Percentiles rank a stretch among this genome's conserved stretches.
These are phyloP conservation scores for Castanea sativa DNA, from an alignment of 306 rosid genomes.

Conservation along the genomic window DNA sequence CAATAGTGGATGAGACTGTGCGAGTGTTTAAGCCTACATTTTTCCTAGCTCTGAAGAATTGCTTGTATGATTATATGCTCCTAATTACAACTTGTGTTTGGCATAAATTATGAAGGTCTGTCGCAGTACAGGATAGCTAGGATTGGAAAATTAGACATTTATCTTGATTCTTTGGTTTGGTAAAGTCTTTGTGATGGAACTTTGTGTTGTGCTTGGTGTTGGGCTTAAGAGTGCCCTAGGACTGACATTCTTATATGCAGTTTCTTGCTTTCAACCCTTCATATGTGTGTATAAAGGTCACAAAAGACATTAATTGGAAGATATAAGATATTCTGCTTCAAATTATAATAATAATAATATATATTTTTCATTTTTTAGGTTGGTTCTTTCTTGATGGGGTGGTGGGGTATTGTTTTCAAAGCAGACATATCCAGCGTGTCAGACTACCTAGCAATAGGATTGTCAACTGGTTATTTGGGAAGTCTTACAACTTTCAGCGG, in stretches of 20 bases:
- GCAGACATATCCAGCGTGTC: constrained; percentile 58
- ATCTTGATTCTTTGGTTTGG: background rate
- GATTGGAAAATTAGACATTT: background rate
- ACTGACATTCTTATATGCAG: background rate
- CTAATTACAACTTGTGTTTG: background rate
- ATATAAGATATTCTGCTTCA: constrained; percentile 5
- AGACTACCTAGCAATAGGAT: constrained; percentile 69
- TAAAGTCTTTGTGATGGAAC: background rate
- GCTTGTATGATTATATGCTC: background rate
- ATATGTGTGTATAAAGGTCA: background rate
- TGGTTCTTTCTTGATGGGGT: constrained; percentile 92
- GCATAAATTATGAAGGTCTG: background rate
- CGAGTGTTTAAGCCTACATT: background rate
- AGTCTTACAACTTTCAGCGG: constrained; percentile 95
- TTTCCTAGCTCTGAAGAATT: background rate
- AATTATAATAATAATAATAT: background rate
- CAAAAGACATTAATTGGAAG: background rate
- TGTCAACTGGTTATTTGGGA: constrained; percentile 83
- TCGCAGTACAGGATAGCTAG: background rate
- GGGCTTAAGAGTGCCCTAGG: background rate
- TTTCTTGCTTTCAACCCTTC: background rate
- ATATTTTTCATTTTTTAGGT: constrained; percentile 39
- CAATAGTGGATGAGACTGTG: background rate
- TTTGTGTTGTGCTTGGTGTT: background rate
- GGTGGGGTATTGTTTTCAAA: constrained; percentile 91